Conservation (phyloP, 805 yeast genomes). For the Candida adriatica region DNA sequence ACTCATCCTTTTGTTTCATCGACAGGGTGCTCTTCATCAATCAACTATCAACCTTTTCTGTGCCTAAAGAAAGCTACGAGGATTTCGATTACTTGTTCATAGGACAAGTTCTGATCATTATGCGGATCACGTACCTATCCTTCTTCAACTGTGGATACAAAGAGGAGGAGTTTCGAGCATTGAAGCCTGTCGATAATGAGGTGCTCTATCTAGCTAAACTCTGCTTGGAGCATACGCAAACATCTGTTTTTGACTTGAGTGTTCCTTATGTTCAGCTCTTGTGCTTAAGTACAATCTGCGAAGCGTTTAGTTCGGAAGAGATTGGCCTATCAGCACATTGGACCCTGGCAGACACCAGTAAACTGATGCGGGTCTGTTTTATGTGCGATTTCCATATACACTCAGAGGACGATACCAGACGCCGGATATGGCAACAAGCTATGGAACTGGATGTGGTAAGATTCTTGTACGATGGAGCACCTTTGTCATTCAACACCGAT, state of each 20-base stretch:
- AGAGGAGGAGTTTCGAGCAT: conserved; percentile 3
- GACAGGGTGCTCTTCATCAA: conserved; percentile 5
- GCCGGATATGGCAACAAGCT: conserved; percentile 9
- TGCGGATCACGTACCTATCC: conserved; percentile 14
- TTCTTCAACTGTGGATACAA: conserved; percentile 16
- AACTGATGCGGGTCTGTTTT: conserved; percentile 1
- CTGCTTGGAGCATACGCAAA: conserved; percentile 10
- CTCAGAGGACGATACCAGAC: conserved; percentile 1
- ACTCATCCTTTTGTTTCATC: conserved; percentile 5
- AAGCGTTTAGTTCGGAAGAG: conserved; percentile 3
- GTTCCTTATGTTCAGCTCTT: conserved; percentile 5
- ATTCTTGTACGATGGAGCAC: conserved; percentile 15
- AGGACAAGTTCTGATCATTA: conserved; percentile 12
- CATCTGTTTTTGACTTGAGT: conserved; percentile 5
- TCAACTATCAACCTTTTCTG: conserved; percentile 7
- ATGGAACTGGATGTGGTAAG: conserved; percentile 11
- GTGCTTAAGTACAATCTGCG: conserved; percentile 1
- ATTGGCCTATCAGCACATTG: conserved; percentile 2
- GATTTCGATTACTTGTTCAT: conserved; percentile 10
- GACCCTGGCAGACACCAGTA: conserved; percentile 4
- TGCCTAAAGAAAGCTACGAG: conserved; percentile 2
- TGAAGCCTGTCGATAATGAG: conserved; percentile 5
- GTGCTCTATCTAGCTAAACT: conserved; percentile 9
- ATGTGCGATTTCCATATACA: conserved; percentile 1
- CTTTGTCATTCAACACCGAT: conserved; percentile 8